Evolutionary conservation across 495 filamentous ascomycete species (phyloP).

Genomic region (Penicillium coprophilum): DNA sequence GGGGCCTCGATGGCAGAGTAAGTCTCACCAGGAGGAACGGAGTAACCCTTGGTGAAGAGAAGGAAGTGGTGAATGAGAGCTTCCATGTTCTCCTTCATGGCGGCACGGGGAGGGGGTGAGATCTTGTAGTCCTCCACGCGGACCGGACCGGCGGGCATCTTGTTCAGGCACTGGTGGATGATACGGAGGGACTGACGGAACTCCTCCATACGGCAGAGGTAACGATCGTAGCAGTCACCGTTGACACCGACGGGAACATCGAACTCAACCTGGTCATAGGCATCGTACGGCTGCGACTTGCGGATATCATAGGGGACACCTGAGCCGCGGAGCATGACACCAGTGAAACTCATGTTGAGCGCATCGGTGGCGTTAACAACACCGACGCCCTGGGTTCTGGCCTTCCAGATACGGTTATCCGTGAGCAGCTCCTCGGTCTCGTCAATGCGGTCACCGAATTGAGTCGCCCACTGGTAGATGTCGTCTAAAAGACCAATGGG

Average conservation of each 20-base stretch:
- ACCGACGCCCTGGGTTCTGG: constrained; percentile 85
- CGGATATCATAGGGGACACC: constrained; percentile 98
- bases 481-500: constrained; percentile 95
- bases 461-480: constrained; percentile 99
- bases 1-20: constrained; percentile 97
- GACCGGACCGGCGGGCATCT: constrained; percentile 94
- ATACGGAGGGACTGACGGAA: constrained; percentile 97
- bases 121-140: constrained; percentile 99
- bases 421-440: constrained; percentile 98
- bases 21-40: constrained; percentile 96
- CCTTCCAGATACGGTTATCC: constrained; percentile 99
- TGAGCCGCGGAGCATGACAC: constrained; percentile 96
- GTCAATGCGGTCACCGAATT: constrained; percentile 98
- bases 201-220: constrained; percentile 99
- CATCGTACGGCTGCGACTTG: constrained; percentile 94
- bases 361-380: constrained; percentile 90
- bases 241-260: constrained; percentile 96
- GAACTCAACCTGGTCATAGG: constrained; percentile 96
- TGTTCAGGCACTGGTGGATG: constrained; percentile 97
- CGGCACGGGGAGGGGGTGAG: constrained; percentile 89
- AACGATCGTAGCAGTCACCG: constrained; percentile 98
- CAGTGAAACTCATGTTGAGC: constrained; percentile 91
- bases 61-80: constrained; percentile 99
- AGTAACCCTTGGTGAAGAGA: constrained; percentile 96
- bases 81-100: constrained; percentile 99